Base-by-base conservation (phyloP, 2,329 filamentous ascomycete species). In the Juglanconis juglandina region DNA sequence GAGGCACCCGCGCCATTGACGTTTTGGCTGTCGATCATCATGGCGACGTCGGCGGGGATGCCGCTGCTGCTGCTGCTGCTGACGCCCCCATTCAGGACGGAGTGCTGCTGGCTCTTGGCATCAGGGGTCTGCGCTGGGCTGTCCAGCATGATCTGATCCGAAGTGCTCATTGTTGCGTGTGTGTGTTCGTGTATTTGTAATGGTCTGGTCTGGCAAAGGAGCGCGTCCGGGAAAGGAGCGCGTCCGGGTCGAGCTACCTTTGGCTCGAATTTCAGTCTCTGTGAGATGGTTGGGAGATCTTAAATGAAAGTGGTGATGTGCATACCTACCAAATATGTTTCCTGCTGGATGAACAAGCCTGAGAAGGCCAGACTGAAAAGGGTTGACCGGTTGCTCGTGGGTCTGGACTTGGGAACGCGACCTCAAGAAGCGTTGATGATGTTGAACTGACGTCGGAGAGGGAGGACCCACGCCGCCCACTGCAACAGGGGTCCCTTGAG, bases 51-150 rank as follows among this genome's bases (percentile, higher is more conserved):
- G 58, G 46, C 17, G 3, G 52, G 17, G 9, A 35, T 11, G 42
- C n/a, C 32, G n/a, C 34, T 54, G n/a, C 41, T 52, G 5, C 24
- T 24, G 24, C 24, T 11, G 42, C n/a, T 17, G n/a, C 34, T 54
- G n/a, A 34, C 48, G 5, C 44, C 42, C 3, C 56, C 39, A 17
- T 48, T 37, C 5, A 46, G 10, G 9, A 53, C 32, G n/a, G 50
- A 49, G 7, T 49, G 49, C 2, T 55, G 60, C 24, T 63, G 62
- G 53, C 48, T 54, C 35, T 64, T 61, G 3, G 62, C 42, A 3
- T 60, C 61, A 24, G 59, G 60, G 13, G 60, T 61, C 50, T 62
- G 59, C 8, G 61, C 61, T 55, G 61, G 61, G 53, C 61, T 63
- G 46, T 63, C 61, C 47, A 63, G 54, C 61, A 63, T 63, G 37